Evolutionary conservation across 1,284 basidiomycete species (phyloP).

Genomic region (Moniliella sp.): DNA sequence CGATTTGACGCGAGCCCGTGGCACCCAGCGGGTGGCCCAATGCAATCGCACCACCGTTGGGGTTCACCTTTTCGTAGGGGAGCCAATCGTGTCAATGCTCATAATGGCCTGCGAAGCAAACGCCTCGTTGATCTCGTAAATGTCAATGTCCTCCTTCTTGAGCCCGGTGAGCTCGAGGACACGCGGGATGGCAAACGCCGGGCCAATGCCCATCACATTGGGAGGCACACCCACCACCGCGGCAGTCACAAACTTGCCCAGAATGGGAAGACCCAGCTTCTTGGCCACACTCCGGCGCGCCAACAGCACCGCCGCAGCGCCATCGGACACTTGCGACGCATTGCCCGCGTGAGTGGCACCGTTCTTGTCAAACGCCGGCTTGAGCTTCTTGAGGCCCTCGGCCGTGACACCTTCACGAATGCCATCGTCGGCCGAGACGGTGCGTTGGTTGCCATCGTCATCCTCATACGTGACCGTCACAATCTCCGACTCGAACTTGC

Average conservation of each 20-base stretch:
- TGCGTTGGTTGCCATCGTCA: not conserved
- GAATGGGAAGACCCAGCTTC: constrained; percentile 19
- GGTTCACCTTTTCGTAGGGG: constrained; percentile 17
- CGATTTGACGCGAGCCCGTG: constrained; percentile 21
- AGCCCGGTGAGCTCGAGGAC: constrained; percentile 19
- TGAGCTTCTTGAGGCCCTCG: constrained; percentile 15
- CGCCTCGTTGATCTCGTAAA: constrained; percentile 32
- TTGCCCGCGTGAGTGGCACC: constrained; percentile 25
- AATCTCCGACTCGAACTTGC: constrained; percentile 20
- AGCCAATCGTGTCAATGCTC: constrained; percentile 21
- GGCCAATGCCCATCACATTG: constrained; percentile 29
- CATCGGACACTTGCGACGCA: constrained; percentile 26
- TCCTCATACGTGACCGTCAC: constrained; percentile 11
- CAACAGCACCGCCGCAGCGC: constrained; percentile 24
- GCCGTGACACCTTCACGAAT: constrained; percentile 5
- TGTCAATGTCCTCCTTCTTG: constrained; percentile 16
- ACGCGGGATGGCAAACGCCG: constrained; percentile 21
- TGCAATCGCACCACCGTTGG: constrained; percentile 30
- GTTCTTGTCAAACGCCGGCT: constrained; percentile 20
- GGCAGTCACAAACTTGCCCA: constrained; percentile 23
- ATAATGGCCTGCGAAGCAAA: constrained; percentile 28
- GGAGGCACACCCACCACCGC: constrained; percentile 24
- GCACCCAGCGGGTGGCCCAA: constrained; percentile 29
- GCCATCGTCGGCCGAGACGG: constrained; percentile 1
- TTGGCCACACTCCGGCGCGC: constrained; percentile 21